Base-by-base conservation (phyloP, 306 rosid genomes). In the Neltuma alba region DNA sequence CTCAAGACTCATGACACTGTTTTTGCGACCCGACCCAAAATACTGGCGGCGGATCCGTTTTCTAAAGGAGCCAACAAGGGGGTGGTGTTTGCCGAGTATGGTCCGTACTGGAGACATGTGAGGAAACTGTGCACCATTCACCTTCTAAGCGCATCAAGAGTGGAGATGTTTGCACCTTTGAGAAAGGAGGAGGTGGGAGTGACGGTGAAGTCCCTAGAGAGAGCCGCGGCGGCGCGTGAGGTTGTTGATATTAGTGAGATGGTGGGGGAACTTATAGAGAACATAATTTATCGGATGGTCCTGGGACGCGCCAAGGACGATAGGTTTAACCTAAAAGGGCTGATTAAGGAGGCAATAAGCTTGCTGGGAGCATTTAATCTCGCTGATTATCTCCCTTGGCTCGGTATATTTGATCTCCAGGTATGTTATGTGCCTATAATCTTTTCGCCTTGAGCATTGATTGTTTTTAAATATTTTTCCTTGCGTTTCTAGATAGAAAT, bases 1-100 rank as follows among this genome's bases (percentile, higher is more conserved):
- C 89, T 85, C 68, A 85, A 74, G 79, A 85, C 85, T 1, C 63
- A 85, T 44, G 84, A 80, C 83, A 2, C 20, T 21, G 31, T 62
- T 61, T 76, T 42, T 0, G 44, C 70, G 0, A 63, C 25, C 69
- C 41, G 69, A 0, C 42, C 42, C 3, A 9, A 33, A 18, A 16
- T 34, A 7, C 61, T 44, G 31, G 72, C 61, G 0, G 16, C 60
- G 12, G 33, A 57, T 9, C 63, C 16, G n/a, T n/a, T 57, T 5
- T 23, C 34, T 57, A 28, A 72, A 48, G 73, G 72, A 36, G 0
- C 72, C 13, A 73, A 66, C 13, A 73, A 66, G 55, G 83, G 86
- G 23, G 1, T 78, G 45, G 42, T 5, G 1, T 41, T 41, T 13
- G 7, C 57, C 7, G 44, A 28, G 13, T 75, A 60, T 28, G 80